A percentile compares a stretch with the other conserved stretches of the same genome.
Evolutionary conservation across 1,139 yeast genomes (phyloP).

Genomic region (Kurtzmaniella natalensis): DNA sequence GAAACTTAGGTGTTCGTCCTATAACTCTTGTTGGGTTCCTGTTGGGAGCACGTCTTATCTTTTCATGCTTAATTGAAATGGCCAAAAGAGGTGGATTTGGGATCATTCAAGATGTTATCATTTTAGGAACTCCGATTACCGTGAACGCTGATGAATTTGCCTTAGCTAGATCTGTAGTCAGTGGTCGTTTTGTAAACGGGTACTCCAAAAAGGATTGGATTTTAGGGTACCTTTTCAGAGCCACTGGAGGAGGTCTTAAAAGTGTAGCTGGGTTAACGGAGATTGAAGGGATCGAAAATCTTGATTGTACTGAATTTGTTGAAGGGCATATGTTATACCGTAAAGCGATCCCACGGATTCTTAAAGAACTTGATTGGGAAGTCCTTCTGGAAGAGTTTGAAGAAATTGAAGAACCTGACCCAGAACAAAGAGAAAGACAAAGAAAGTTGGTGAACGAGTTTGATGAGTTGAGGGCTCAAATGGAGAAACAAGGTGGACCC

Average conservation of each 20-base stretch:
- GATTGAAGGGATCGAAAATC: slow-evolving; percentile 67
- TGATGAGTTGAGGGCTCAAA: slow-evolving; percentile 73
- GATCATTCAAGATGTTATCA: slow-evolving; percentile 78
- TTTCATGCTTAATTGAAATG: slow-evolving; percentile 82
- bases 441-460: slow-evolving; percentile 77
- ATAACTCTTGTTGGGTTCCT: slow-evolving; percentile 91
- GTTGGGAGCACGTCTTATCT: slow-evolving; percentile 87
- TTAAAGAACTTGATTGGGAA: slow-evolving; percentile 70
- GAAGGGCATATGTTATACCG: slow-evolving; percentile 98
- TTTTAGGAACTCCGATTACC: slow-evolving; percentile 88
- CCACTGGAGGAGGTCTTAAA: slow-evolving; percentile 91
- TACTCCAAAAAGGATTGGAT: slow-evolving; percentile 95
- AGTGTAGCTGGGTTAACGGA: slow-evolving; percentile 84
- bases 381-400: slow-evolving; percentile 86
- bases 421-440: slow-evolving; percentile 79
- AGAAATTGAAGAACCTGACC: slow-evolving; percentile 95
- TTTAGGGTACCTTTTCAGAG: slow-evolving; percentile 88
- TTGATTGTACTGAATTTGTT: slow-evolving; percentile 80
- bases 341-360: slow-evolving; percentile 80
- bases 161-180: slow-evolving; percentile 78
- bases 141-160: slow-evolving; percentile 75
- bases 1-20: slow-evolving; percentile 90
- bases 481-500: slow-evolving; percentile 26
- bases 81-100: slow-evolving; percentile 88
- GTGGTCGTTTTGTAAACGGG: slow-evolving; percentile 88